Evolutionary conservation across 306 rosid species (phyloP), one percentile per base, ranked within the genome.

Genomic region (Senna tora): DNA sequence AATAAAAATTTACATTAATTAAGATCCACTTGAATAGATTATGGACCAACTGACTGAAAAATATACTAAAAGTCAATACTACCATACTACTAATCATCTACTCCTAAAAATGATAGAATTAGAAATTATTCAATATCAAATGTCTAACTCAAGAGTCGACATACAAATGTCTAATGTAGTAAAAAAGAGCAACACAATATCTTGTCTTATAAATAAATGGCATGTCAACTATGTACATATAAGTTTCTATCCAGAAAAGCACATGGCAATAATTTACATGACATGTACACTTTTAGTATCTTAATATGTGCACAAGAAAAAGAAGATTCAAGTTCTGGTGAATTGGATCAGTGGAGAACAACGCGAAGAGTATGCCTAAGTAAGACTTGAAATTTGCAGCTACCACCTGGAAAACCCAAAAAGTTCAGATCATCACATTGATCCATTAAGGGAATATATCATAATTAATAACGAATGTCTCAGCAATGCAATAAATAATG

Each of bases 181-280:
- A 41, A n/a, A n/a, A 12, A 6, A 17, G 39, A 38, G n/a, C 30
- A 21, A 25, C 16, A 25, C 12, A 56, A 62, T 9, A 38, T 52
- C 46, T 21, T 42, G 67, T 52, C 9, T 16, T 16, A 32, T 6
- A 12, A 63, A 32, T 6, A 12, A 63, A 56, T 19, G 56, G 30
- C 58, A 52, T 71, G 62, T 25, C 51, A 72, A 52, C 53, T 71
- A 76, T 81, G 58, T 67, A 81, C 85, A 80, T 13, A 81, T 47
- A 65, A 75, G 56, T 49, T 20, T 9, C 28, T 20, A 39, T 53
- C 57, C 52, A 21, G 17, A 28, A 28, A 32, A n/a, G 15, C 61
- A 56, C 51, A 56, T 6, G 49, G 22, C 51, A 21, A 51, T 62
- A 51, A 53, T 75, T 32, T 82, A 81, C 82, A 77, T 47, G 60